Evolutionary conservation across 2,329 filamentous ascomycete genomes (phyloP).

Genomic region (Hypoxylon sp.): DNA sequence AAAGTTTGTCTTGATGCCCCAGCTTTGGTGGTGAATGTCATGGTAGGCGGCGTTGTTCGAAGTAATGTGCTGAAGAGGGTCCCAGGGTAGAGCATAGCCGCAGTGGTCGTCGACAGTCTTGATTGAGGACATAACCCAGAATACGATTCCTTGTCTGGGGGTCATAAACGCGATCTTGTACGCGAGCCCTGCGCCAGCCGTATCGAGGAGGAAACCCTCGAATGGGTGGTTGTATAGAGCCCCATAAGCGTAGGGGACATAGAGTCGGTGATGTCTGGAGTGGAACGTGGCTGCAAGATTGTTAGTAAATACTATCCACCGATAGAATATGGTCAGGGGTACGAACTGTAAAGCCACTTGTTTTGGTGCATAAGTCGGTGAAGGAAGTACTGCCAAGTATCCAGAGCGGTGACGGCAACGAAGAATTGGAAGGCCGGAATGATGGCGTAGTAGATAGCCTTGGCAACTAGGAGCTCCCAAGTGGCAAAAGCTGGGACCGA

Average conservation of each 20-base stretch:
- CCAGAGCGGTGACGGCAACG: constrained; percentile 81
- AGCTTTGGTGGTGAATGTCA: constrained; percentile 98
- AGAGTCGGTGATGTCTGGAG: constrained; percentile 94
- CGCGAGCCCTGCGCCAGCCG: constrained; percentile 84
- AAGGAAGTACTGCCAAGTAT: constrained; percentile 98
- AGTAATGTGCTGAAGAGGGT: constrained; percentile 91
- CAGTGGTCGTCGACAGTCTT: constrained; percentile 99
- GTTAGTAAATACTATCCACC: constrained; percentile 45
- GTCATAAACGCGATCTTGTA: constrained; percentile 88
- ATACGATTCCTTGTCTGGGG: constrained; percentile 87
- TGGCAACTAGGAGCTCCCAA: constrained; percentile 85
- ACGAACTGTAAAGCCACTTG: constrained; percentile 94
- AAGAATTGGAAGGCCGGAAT: constrained; percentile 85
- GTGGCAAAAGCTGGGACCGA: constrained; percentile 80
- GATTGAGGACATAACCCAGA: constrained; percentile 90
- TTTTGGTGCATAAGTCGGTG: constrained; percentile 98
- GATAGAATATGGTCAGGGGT: constrained; percentile 76
- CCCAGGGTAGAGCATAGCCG: constrained; percentile 95
- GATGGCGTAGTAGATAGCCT: constrained; percentile 82
- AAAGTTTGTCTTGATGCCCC: constrained; percentile 98
- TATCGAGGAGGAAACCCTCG: constrained; percentile 95
- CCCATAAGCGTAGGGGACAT: constrained; percentile 97
- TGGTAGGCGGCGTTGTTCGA: constrained; percentile 97
- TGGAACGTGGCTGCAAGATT: constrained; percentile 81
- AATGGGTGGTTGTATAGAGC: constrained; percentile 97